A percentile compares a stretch with the other conserved stretches of the same genome.
phyloP scores from a whole-genome alignment of 2,329 filamentous ascomycete species.

The Fragosphaeria purpurea region DNA sequence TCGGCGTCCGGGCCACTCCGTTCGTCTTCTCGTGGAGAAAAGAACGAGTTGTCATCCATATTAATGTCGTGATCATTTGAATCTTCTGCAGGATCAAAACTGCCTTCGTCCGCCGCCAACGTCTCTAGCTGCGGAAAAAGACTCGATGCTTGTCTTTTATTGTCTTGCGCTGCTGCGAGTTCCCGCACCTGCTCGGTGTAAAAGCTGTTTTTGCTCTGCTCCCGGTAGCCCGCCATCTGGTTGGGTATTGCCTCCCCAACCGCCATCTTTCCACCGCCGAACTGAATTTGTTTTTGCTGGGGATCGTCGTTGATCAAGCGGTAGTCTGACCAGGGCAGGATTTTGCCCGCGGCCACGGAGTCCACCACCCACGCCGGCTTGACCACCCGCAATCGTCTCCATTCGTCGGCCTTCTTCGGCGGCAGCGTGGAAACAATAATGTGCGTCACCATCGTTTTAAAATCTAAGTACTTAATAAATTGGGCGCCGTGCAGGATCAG shows the following conservation, averaged over 20 bases:
- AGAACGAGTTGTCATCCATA: neutral
- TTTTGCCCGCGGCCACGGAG: conserved; percentile 67
- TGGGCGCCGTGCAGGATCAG: conserved; percentile 90
- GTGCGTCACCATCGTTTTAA: conserved; percentile 90
- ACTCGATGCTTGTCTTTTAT: conserved; percentile 5
- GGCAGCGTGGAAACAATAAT: conserved; percentile 87
- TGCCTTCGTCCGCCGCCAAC: neutral
- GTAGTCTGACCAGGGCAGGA: conserved; percentile 81
- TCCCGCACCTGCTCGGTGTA: conserved; percentile 62
- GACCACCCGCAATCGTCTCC: conserved; percentile 77
- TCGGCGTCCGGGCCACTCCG: too few relatives aligned
- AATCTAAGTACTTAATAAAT: conserved; percentile 89
- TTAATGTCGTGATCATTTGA: neutral
- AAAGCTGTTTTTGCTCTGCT: conserved; percentile 74
- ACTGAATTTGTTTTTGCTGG: conserved; percentile 64
- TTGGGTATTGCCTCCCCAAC: conserved; percentile 60
- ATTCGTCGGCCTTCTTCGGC: conserved; percentile 87
- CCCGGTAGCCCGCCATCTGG: conserved; percentile 57
- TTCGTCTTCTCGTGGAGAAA: neutral
- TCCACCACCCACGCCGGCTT: conserved; percentile 93
- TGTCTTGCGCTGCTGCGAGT: conserved; percentile 5
- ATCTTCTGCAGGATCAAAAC: neutral
- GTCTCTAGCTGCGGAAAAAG: conserved; percentile 6
- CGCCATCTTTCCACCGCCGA: conserved; percentile 51
- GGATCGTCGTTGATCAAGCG: conserved; percentile 76